Percentiles rank a stretch among this genome's conserved stretches.
phyloP scores from a whole-genome alignment of 768 basidiomycete species.

The Lactifluus subvellereus region DNA sequence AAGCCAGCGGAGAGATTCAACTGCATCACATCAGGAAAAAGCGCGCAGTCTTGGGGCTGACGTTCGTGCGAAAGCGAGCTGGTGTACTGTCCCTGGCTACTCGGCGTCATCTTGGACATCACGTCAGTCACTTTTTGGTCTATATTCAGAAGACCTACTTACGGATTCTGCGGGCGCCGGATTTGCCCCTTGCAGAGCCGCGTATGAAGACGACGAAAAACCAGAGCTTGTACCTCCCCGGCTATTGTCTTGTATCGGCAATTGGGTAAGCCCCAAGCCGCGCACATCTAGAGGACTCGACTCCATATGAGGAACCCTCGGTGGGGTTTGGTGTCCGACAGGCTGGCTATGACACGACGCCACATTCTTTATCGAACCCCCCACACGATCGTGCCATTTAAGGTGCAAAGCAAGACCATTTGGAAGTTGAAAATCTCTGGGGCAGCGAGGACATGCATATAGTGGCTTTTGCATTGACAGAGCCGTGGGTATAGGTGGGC shows the following conservation, averaged over 20 bases:
- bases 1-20: neutral
- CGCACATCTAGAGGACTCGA: neutral
- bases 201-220: neutral
- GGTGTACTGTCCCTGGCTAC: neutral
- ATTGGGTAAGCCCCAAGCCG: neutral
- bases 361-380: neutral
- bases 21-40: conserved; percentile 15
- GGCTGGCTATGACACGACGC: neutral
- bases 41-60: conserved; percentile 15
- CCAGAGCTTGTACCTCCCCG: neutral
- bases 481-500: neutral
- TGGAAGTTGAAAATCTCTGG: conserved; percentile 19
- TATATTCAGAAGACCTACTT: neutral
- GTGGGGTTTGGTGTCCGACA: neutral
- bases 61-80: conserved; percentile 2
- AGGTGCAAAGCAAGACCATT: conserved; percentile 24
- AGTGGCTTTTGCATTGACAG: neutral
- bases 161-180: conserved; percentile 1
- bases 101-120: neutral
- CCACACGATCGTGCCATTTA: conserved; percentile 24
- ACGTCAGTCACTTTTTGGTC: neutral
- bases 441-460: conserved; percentile 22
- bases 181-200: neutral
- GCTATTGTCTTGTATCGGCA: neutral
- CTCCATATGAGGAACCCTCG: neutral